Evolutionary conservation across 495 filamentous ascomycete species (phyloP), one percentile per base, ranked within the genome.

Genomic region (Hypoxylon lienhwacheense): DNA sequence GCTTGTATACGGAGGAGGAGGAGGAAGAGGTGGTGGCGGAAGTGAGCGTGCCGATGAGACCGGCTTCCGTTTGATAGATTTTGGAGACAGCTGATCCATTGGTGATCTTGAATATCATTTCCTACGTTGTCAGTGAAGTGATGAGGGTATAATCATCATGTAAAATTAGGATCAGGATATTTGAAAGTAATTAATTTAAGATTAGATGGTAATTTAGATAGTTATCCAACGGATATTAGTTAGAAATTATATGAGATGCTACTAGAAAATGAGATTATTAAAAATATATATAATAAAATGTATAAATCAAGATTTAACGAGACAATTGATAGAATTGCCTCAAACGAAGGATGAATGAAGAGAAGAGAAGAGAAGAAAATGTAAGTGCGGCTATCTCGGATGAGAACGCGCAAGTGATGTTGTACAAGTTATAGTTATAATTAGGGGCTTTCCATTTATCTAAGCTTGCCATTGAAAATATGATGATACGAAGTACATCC

Each of bases 381-480:
- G 26, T 35, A 1, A 8, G 39, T 19, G 52, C 55, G 55, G 55
- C 21, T 47, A 19, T 52, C 8, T 52, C 55, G 47, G 47, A 51
- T 50, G 46, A 39, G 34, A 32, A n/a, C 22, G 20, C 36, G 11
- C 26, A 47, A 14, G 28, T 25, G 20, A 26, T 16, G n/a, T 41
- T 33, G 26, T 42, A 53, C 28, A 20, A 35, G 6, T 14, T 29
- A 5, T 28, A 56, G 37, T 57, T n/a, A 5, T 28, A 56, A 44
- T 57, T n/a, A 57, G 46, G 54, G 54, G 53, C 28, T 50, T 31
- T 31, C 8, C n/a, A n/a, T n/a, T 47, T 49, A 56, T 56, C 45
- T 24, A 49, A 15, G 29, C 44, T 42, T 42, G n/a, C 31, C 16
- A 43, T 55, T 47, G 53, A 46, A 50, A 49, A 26, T 17, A 34